phyloP scores from a whole-genome alignment of 768 basidiomycete species.

The Termitomyces sp. region DNA sequence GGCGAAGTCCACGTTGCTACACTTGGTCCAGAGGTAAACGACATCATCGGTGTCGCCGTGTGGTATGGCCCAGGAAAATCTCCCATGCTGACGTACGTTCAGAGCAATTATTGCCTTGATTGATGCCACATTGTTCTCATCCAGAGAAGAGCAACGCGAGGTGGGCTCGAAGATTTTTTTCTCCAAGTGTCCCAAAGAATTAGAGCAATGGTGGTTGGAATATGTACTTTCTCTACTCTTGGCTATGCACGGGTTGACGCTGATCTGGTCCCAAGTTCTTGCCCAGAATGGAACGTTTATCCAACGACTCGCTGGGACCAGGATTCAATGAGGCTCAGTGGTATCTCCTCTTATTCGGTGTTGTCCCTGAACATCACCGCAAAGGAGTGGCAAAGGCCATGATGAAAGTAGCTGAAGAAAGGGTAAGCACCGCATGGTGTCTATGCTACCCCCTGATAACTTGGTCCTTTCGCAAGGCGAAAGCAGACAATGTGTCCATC shows the following conservation, averaged over 20 bases:
- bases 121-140: neutral
- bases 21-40: conserved; percentile 14
- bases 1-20: conserved; percentile 23
- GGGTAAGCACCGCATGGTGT: conserved; percentile 10
- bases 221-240: conserved; percentile 13
- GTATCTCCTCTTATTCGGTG: conserved; percentile 25
- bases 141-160: conserved; percentile 22
- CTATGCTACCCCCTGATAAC: neutral
- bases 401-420: conserved; percentile 19
- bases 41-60: conserved; percentile 25
- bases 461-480: conserved; percentile 12
- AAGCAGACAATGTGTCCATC: conserved; percentile 12
- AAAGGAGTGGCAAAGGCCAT: conserved; percentile 24
- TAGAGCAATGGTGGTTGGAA: conserved; percentile 24
- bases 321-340: conserved; percentile 19
- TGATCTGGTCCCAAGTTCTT: conserved; percentile 15
- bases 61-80: conserved; percentile 27
- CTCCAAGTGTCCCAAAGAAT: conserved; percentile 11
- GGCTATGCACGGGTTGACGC: neutral
- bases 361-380: conserved; percentile 23
- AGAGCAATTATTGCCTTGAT: neutral
- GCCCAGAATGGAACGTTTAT: conserved; percentile 14
- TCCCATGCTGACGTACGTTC: conserved; percentile 19
- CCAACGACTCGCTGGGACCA: conserved; percentile 14
- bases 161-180: conserved; percentile 23